Percentiles rank a stretch among this genome's conserved stretches.
These are phyloP conservation scores for Urochloa ruziziensis DNA, from an alignment of 176 grass and related monocot genomes.

Conservation along the genomic window DNA sequence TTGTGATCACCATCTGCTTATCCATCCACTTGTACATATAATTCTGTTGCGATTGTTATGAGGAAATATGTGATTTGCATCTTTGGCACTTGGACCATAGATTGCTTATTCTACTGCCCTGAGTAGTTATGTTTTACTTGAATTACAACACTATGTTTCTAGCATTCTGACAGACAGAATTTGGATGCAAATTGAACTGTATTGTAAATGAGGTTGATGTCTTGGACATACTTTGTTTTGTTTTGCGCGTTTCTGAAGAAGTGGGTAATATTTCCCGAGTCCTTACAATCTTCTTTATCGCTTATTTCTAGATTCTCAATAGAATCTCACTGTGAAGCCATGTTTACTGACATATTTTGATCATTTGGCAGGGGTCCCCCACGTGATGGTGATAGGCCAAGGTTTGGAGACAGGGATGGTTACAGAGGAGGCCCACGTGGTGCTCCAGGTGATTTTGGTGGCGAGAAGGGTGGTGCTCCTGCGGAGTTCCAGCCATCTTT, in stretches of 20 bases:
- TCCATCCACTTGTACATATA: neutral
- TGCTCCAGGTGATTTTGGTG: conserved; percentile 73
- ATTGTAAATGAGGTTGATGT: neutral
- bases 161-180: neutral
- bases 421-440: conserved; percentile 81
- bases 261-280: no score
- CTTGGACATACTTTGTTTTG: neutral
- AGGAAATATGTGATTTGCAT: neutral
- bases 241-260: neutral
- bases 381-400: conserved; percentile 83
- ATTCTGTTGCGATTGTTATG: neutral
- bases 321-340: neutral
- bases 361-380: conserved; percentile 61
- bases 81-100: neutral
- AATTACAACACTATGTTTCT: neutral
- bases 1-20: neutral
- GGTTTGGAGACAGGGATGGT: conserved; percentile 86
- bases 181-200: neutral
- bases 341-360: neutral
- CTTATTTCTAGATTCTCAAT: neutral
- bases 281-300: neutral
- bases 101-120: neutral
- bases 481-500: conserved; percentile 82
- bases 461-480: conserved; percentile 84
- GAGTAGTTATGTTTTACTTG: neutral